phyloP scores from a whole-genome alignment of 352 stramenopile genomes.

The Pythium phragmitis region DNA sequence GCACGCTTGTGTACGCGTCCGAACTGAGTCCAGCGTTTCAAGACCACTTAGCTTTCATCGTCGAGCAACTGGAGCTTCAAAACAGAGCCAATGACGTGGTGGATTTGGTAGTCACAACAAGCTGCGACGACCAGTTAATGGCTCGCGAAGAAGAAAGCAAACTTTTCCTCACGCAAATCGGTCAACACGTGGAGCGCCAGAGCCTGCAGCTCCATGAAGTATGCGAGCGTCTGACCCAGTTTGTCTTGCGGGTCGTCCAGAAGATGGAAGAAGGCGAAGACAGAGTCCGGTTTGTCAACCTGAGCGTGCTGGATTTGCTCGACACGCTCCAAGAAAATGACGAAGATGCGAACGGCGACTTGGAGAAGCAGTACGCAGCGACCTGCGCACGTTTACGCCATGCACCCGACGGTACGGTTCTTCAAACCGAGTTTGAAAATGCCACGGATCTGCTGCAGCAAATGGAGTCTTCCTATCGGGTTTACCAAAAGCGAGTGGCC shows the following conservation, averaged over 20 bases:
- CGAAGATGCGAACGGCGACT: conserved; percentile 40
- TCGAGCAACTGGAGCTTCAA: conserved; percentile 61
- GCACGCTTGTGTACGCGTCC: conserved; percentile 66
- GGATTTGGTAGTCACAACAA: conserved; percentile 46
- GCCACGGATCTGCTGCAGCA: conserved; percentile 52
- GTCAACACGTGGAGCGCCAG: conserved; percentile 52
- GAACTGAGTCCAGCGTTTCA: conserved; percentile 60
- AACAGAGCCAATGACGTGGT: conserved; percentile 64
- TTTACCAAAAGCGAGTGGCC: conserved; percentile 50
- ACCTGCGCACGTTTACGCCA: conserved; percentile 66
- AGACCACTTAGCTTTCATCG: conserved; percentile 45
- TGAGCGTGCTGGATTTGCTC: conserved; percentile 73
- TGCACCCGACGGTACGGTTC: conserved; percentile 52
- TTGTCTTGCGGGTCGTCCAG: conserved; percentile 51
- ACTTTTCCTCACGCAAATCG: conserved; percentile 60
- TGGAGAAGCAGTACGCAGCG: conserved; percentile 51
- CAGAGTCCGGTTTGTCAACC: conserved; percentile 58
- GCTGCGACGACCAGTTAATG: conserved; percentile 58
- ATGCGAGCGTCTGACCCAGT: conserved; percentile 59
- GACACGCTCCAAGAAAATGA: conserved; percentile 74
- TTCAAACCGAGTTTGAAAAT: conserved; percentile 59
- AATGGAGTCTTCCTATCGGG: conserved; percentile 79
- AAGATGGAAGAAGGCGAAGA: conserved; percentile 60
- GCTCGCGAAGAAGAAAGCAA: conserved; percentile 46
- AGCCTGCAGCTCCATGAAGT: conserved; percentile 51